Conservation (phyloP, 1,284 basidiomycete species). For the Boletus semigastroideus region DNA sequence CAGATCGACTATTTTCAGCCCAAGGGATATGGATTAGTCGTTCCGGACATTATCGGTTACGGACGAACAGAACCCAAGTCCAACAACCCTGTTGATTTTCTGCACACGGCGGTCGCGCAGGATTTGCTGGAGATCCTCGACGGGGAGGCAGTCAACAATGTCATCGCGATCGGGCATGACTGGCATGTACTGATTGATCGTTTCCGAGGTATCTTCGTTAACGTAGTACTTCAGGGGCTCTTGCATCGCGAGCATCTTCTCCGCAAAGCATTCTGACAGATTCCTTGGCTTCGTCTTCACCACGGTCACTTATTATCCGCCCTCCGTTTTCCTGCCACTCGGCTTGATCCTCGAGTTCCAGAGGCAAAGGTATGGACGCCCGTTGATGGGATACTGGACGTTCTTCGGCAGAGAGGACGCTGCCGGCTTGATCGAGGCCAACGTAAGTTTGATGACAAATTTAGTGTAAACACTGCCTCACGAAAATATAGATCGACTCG, state of each 20-base stretch:
- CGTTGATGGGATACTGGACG: constrained; percentile 40
- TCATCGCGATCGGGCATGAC: constrained; percentile 45
- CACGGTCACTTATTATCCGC: constrained; percentile 33
- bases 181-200: constrained; percentile 32
- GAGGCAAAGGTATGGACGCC: constrained; percentile 33
- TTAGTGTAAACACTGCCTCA: no score
- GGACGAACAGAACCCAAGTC: constrained; percentile 49
- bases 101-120: constrained; percentile 35
- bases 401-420: constrained; percentile 34
- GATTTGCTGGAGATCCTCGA: constrained; percentile 48
- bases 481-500: constrained; percentile 28
- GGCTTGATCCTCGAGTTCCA: constrained; percentile 24
- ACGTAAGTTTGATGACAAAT: constrained; percentile 21
- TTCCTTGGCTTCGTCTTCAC: constrained; percentile 36
- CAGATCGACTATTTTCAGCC: constrained; percentile 44
- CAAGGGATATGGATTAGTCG: constrained; percentile 47
- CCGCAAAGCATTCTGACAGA: constrained; percentile 32
- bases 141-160: constrained; percentile 35
- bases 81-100: constrained; percentile 37
- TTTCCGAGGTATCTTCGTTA: neutral
- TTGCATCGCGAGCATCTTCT: constrained; percentile 31
- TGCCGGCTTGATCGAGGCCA: constrained; percentile 29
- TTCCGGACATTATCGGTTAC: constrained; percentile 51
- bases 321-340: constrained; percentile 28
- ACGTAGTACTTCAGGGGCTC: constrained; percentile 31